Evolutionary conservation across 768 basidiomycete species (phyloP), one percentile per base, ranked within the genome.

Genomic region (Clavaria fumosa): DNA sequence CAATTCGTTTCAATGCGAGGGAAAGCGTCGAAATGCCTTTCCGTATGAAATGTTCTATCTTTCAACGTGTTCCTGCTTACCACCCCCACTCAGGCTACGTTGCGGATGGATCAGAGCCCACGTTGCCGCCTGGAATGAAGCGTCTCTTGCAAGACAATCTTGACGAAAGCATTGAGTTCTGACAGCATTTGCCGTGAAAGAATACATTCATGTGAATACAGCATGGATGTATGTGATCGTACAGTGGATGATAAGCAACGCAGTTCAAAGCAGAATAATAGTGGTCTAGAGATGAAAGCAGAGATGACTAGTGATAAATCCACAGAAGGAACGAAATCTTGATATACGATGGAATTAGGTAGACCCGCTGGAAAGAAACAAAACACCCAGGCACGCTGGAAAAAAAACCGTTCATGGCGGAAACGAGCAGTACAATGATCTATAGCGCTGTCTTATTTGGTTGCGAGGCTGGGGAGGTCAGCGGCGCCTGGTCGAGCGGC

Each of bases 11-110:
- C 65, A 83, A 81, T 48, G 54, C 70, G 4, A 77, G 74, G 47
- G 95, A 99, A 55, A 83, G 81, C 31, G 88, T 97, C 4, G 88
- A 96, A 60, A 99, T 99, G 95, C 95, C 95, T 0, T 99, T 99
- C 64, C 63, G 88, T 84, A 47, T 52, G 82, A 69, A 15, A 4
- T 30, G 20, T 18, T 30, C 23, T 17, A 7, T 23, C 39, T 18
- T 7, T 7, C 4, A 4, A 10, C 5, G 15, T 14, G 12, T 6
- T 19, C 17, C 39, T 34, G 28, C 11, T 30, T 9, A 19, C n/a
- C 5, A 19, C n/a, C n/a, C 19, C 4, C 17, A 10, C 23, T 5
- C 37, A 71, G 70, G 62, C 43, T 72, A 74, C 48, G 70, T 72
- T 34, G 56, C 55, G 0, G 51, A 62, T 15, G 53, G 62, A 11